Evolutionary conservation across 2,329 filamentous ascomycete species (phyloP), one percentile per base, ranked within the genome.

Genomic region (Cyphellophora europaea): DNA sequence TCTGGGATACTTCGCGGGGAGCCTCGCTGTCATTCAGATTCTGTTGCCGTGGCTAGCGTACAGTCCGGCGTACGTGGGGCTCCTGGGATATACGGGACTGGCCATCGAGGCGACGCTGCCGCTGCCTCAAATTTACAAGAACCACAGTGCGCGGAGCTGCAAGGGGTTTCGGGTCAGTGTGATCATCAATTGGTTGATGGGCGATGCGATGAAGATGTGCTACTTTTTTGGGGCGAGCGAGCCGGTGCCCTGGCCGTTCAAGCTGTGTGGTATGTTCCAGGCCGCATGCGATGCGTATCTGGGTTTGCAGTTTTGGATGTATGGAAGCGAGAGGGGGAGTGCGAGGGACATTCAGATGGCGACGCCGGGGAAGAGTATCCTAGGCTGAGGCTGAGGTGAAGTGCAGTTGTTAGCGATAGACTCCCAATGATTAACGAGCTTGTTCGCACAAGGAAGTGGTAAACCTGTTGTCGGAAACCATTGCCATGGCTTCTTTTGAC

Each of bases 1-100:
- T 37, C 30, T 39, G 30, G 35, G 40, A 25, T 51, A 36, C 33
- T 36, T 30, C 18, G 29, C 19, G 19, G 41, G 13, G 62, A 61
- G 31, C 0, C 57, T 79, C 19, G 53, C 69, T 25, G 57, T 67
- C 11, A 53, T 77, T 27, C 74, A 78, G 39, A 36, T 74, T 11
- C 52, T 75, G 18, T 51, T 77, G 13, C 63, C 65, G 2, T 58
- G 64, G 2, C 61, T 67, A n/a, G 52, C 61, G 3, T 36, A 58
- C 11, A 61, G 63, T 2, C 40, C 55, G 17, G 43, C 52, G 36
- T 69, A 69, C 34, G 63, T 63, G 44, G 54, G 54, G 18, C 33
- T 64, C 17, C 54, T 69, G 18, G 65, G 65, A 30, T 62, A 59
- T 36, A 40, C 58, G 17, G 65, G 65, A 23, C 58, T 69, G 5